Base-by-base conservation (phyloP, 257 asterid species). In the Przewalskia tangutica region DNA sequence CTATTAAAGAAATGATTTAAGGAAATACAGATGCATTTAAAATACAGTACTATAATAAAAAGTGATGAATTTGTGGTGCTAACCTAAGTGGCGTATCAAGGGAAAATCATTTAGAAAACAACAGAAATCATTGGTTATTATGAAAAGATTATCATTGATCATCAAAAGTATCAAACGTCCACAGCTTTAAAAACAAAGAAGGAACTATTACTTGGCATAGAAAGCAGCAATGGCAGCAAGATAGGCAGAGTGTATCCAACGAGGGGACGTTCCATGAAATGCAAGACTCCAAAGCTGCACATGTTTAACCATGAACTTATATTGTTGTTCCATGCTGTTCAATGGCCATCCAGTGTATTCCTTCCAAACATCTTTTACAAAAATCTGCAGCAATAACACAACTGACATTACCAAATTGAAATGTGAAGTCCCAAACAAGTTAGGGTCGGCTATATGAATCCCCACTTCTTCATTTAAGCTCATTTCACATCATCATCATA, bases 331-430 rank as follows among this genome's bases (percentile, higher is more conserved):
- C 99, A 96, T 96, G 66, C 90, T 88, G 18, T 94, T 96, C 86
- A 96, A 82, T 17, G 99, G 99, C 99, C 99, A 96, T 2, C 99
- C 99, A 0, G 98, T 90, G 48, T 91, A 91, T 84, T 96, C 99
- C 85, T 96, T 96, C 98, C 98, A 94, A 80, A 96, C 98, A 87
- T 96, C 99, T 88, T 94, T 96, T 53, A 96, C 93, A 13, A 90
- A 82, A 34, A 96, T 80, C 99, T 96, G 89, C 56, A 86, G 8
- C 7, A 60, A 44, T 40, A 23, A n/a, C 70, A 23, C 32, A 71
- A 13, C 56, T 4, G n/a, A 23, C 46, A 50, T 23, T 75, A 66
- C 8, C 51, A 7, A 12, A 50, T 13, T 0, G 7, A 75, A 50
- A 7, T 46, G 64, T n/a, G 44, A 83, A 36, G 20, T 2, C 32